phyloP scores from a whole-genome alignment of 768 basidiomycete genomes.

The Pleurotus sapidus region DNA sequence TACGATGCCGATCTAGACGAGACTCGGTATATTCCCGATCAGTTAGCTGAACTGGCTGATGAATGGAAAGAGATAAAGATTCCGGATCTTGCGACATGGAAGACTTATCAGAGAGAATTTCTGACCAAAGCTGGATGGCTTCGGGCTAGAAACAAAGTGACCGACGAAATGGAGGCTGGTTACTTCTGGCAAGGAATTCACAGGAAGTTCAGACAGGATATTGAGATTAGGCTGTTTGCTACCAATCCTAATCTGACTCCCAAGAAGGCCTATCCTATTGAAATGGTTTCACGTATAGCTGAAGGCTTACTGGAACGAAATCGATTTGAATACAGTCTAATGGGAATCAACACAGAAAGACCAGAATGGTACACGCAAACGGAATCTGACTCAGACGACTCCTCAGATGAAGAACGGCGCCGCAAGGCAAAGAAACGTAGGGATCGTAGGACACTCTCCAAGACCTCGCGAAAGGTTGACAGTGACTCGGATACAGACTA shows the following conservation, averaged over 20 bases:
- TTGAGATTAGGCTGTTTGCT: background rate
- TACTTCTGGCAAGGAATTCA: constrained; percentile 13
- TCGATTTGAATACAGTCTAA: constrained; percentile 4
- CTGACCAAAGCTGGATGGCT: constrained; percentile 11
- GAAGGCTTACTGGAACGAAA: constrained; percentile 4
- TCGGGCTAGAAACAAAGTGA: constrained; percentile 3
- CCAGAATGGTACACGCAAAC: background rate
- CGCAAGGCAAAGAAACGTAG: background rate
- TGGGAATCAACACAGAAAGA: background rate
- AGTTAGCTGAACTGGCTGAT: too few relatives aligned
- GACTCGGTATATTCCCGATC: too few relatives aligned
- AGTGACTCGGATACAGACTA: background rate
- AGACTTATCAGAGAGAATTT: constrained; percentile 1
- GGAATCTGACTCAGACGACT: background rate
- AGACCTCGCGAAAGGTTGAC: background rate
- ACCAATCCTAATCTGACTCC: background rate
- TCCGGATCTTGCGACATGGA: too few relatives aligned
- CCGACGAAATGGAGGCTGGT: constrained; percentile 2
- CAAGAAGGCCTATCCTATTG: constrained; percentile 1
- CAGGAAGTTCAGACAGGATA: background rate
- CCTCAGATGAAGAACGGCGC: background rate
- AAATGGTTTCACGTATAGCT: background rate
- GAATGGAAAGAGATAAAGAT: too few relatives aligned
- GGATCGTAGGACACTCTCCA: too few relatives aligned
- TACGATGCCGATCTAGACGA: too few relatives aligned